Base-by-base conservation (phyloP, 495 filamentous ascomycete species). In the Penicillium simplicissimum region DNA sequence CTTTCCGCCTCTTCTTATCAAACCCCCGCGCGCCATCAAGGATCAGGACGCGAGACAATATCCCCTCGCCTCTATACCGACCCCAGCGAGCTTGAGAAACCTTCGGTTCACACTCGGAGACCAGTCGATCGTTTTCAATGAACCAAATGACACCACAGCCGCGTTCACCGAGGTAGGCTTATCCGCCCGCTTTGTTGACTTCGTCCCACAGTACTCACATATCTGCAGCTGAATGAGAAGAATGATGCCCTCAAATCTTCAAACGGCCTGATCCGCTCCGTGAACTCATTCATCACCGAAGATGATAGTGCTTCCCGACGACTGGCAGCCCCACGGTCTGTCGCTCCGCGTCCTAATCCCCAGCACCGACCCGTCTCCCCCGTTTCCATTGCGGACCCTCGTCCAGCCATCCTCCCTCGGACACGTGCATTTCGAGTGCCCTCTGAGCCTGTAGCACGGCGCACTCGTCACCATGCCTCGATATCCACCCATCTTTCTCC, bases 11-110 rank as follows among this genome's bases (percentile, higher is more conserved):
- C 75, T 98, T 13, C 73, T 90, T 52, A 84, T 97, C 65, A 87
- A 85, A 59, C 86, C 90, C 47, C 90, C 93, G 28, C 85, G 87
- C 49, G 85, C 90, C 23, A 79, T 93, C 15, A 75, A 82, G 43
- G 85, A 90, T 51, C 85, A 96, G 51, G 94, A 98, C 74, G 81
- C 90, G 9, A 94, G 96, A 69, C 82, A 91, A 62, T 99, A 93
- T 73, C 96, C 96, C 52, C 81, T 99, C 37, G 96, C 95, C 49
- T 79, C 82, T 43, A 85, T 87, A 21, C 88, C 90, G 0, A 96
- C 94, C 5, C 95, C 95, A 14, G 80, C 83, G 14, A 86, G 86
- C 42, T 74, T 98, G 38, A 86, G 84, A 61, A 86, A 84, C 17
- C 81, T 97, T 63, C 85, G 81, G 49, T 93, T 96, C 65, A 85